These are phyloP conservation scores for Neurospora sp. DNA, from an alignment of 495 filamentous ascomycete species.

Conservation along the genomic window DNA sequence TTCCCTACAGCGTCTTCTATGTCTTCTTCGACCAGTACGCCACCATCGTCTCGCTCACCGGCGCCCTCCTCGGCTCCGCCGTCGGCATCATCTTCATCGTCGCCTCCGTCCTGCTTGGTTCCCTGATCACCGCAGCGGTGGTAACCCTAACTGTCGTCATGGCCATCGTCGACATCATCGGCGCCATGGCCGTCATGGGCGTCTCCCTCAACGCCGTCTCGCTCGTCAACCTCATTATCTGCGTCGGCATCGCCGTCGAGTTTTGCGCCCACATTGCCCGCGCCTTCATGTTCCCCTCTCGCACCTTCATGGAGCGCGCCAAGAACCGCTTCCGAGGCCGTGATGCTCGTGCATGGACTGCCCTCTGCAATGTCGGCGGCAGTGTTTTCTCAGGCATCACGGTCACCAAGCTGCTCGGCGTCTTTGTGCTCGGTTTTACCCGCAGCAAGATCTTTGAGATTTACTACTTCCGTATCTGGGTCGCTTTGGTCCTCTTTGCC, in stretches of 20 bases:
- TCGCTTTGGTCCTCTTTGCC: constrained; percentile 82
- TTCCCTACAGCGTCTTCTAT: constrained; percentile 94
- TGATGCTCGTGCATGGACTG: constrained; percentile 83
- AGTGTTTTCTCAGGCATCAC: constrained; percentile 95
- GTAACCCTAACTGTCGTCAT: constrained; percentile 80
- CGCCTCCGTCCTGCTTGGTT: constrained; percentile 71
- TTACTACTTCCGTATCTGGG: constrained; percentile 96
- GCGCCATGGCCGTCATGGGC: constrained; percentile 77
- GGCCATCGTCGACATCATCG: constrained; percentile 90
- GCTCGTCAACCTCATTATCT: constrained; percentile 95
- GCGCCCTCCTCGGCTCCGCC: constrained; percentile 68
- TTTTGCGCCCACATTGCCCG: constrained; percentile 96
- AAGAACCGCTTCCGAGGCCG: constrained; percentile 57
- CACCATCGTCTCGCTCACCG: constrained; percentile 68
- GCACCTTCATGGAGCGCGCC: constrained; percentile 64
- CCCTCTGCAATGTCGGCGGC: constrained; percentile 84
- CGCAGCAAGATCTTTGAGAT: constrained; percentile 98
- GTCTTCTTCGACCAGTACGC: constrained; percentile 98
- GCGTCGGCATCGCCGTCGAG: constrained; percentile 89
- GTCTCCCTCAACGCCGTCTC: constrained; percentile 95
- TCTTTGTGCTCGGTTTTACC: constrained; percentile 87
- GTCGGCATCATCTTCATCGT: constrained; percentile 74
- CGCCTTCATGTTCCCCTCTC: constrained; percentile 87
- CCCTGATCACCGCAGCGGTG: constrained; percentile 67
- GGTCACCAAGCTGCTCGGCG: constrained; percentile 86